A percentile compares a stretch with the other conserved stretches of the same genome.
These are phyloP conservation scores for Massarina eburnea DNA, from an alignment of 2,329 filamentous ascomycete genomes.

Conservation along the genomic window DNA sequence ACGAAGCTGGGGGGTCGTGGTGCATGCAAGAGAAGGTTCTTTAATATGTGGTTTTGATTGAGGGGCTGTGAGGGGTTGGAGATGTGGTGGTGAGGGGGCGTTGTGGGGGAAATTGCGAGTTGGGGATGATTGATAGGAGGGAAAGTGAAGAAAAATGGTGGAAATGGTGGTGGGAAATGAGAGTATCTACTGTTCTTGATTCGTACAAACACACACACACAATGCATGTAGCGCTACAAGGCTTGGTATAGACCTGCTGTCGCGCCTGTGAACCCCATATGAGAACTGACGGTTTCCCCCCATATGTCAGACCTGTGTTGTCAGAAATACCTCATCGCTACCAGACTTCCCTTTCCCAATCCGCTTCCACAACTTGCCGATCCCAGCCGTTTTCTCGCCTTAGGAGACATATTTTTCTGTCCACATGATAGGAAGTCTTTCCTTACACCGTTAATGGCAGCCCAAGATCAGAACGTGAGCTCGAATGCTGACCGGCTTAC, in stretches of 20 bases:
- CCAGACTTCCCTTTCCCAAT: background rate
- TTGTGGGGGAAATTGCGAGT: background rate
- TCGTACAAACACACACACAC: too few relatives aligned
- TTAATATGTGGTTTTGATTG: slow-evolving; percentile 4
- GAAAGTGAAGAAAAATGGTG: background rate
- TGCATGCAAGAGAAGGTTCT: slow-evolving; percentile 4
- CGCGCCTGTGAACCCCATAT: background rate
- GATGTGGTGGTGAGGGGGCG: background rate
- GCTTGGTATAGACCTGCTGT: too few relatives aligned
- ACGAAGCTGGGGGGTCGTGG: background rate
- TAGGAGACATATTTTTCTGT: background rate
- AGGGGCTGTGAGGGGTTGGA: background rate
- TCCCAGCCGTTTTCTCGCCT: background rate
- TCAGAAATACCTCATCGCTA: background rate
- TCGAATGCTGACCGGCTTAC: background rate
- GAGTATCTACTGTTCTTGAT: background rate
- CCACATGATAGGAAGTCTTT: slow-evolving; percentile 7
- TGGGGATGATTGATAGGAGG: background rate
- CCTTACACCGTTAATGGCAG: background rate
- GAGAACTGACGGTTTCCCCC: too few relatives aligned
- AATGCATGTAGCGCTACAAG: too few relatives aligned
- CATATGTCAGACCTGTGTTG: background rate
- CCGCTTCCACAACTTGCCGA: background rate
- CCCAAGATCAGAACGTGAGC: background rate
- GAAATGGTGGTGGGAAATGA: background rate